Evolutionary conservation across 805 yeast genomes (phyloP), one percentile per base, ranked within the genome.

Genomic region (Candida boidinii): DNA sequence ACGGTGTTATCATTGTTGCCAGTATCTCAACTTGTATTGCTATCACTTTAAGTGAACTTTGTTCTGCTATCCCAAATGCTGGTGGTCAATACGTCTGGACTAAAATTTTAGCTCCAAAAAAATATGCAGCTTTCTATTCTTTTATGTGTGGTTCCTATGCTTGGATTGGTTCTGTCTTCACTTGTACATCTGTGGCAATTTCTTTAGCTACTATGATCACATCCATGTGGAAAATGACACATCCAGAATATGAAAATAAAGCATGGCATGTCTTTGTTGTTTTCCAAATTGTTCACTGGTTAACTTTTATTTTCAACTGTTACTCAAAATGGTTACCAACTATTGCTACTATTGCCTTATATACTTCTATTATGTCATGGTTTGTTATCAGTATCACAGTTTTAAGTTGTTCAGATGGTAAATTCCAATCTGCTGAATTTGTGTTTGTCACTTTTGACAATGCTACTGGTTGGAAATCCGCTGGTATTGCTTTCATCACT

Each of bases 41-140:
- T 13, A 53, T 61, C 13, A 62, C 76, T 0, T 52, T 74, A 23
- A 63, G 74, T n/a, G 79, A 74, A 46, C 54, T 74, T 39, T 58
- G 71, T 8, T 60, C 68, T 29, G 68, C 75, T 11, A 64, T 62
- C 49, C 79, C 79, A 4, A 64, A 67, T 36, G 73, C 78, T 29
- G 76, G 77, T 34, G 79, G 79, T 17, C 76, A 70, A 41, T 70
- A 70, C 46, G 72, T 67, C 38, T 74, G 80, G 79, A 69, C 77
- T 6, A 60, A 64, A 51, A 62, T 67, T 27, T 50, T 73, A 33
- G 73, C 78, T 6, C 78, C 77, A 8, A 63, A 39, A 23, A 59
- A 57, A 35, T 56, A 59, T 33, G 64, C 71, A 9, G 51, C 63
- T 16, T 68, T 73, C 36, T 60, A 65, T 26, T 74, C 82, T 2